A percentile compares a stretch with the other conserved stretches of the same genome.
Conservation (phyloP, 2,329 filamentous ascomycete genomes). For the Diatrype stigma region DNA sequence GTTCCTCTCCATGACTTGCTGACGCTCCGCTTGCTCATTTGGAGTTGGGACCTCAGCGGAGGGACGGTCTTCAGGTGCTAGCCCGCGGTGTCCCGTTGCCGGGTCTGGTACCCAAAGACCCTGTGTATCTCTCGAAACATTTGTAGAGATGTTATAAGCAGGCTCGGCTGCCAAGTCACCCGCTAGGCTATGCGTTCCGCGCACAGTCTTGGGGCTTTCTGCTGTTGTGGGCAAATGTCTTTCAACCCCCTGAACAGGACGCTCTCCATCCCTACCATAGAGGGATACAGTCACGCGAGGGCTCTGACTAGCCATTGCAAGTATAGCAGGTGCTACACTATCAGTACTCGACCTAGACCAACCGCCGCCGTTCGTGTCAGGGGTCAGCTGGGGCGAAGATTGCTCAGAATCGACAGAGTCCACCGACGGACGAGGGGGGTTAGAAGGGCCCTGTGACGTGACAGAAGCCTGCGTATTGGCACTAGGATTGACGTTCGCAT, state of each 20-base stretch:
- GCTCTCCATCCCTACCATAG: constrained; percentile 42
- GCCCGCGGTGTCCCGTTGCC: constrained; percentile 38
- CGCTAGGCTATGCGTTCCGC: constrained; percentile 31
- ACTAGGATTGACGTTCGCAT: constrained; percentile 1
- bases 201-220: constrained; percentile 32
- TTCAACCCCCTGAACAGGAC: constrained; percentile 35
- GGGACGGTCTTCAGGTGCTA: constrained; percentile 43
- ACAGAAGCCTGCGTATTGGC: constrained; percentile 23
- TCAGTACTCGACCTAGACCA: constrained; percentile 44
- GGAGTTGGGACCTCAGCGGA: constrained; percentile 41
- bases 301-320: constrained; percentile 44
- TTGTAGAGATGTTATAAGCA: constrained; percentile 13
- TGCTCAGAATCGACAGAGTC: constrained; percentile 26
- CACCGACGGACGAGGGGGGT: constrained; percentile 32
- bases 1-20: constrained; percentile 43
- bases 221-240: constrained; percentile 31
- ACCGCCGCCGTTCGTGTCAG: constrained; percentile 45
- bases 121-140: constrained; percentile 33
- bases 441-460: constrained; percentile 39
- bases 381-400: constrained; percentile 41
- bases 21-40: constrained; percentile 43
- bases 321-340: constrained; percentile 33
- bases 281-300: constrained; percentile 54
- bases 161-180: constrained; percentile 31
- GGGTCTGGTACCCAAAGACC: constrained; percentile 38